Base-by-base conservation (phyloP, 768 basidiomycete species). In the Ramaria sp. region DNA sequence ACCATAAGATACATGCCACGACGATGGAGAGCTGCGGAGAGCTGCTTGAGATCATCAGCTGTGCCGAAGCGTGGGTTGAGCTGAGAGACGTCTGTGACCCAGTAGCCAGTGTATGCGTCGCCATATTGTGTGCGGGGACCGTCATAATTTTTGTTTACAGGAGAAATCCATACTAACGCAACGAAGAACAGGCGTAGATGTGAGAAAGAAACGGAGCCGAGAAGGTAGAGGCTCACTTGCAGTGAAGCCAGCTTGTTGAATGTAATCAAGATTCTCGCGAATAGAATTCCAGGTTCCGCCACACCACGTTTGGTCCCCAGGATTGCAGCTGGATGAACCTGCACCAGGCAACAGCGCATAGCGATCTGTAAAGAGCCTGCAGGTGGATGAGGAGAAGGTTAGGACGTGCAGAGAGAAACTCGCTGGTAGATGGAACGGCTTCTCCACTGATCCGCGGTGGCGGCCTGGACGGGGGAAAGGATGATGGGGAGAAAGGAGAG, bases 1-100 rank as follows among this genome's bases (percentile, higher is more conserved):
- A 91, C 81, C 87, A 90, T 91, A 58, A 92, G 70, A 65, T 83
- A 89, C 90, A 92, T 92, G 52, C 76, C 77, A 34, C 85, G 78
- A 10, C 70, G 66, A 66, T 92, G 89, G 6, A 90, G 62, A 50
- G 82, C 87, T 20, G 66, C 64, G 15, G 78, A 77, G 48, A 91
- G 78, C 9, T 73, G 72, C 60, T 81, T 83, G 49, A 91, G 73
- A 62, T 91, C 89, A 54, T 80, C 77, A 1, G 79, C 69, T 1
- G 83, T 79, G 24, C 89, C 89, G 60, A 89, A 91, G 50, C 73
- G 77, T 47, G 70, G 61, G 67, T 90, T 91, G 38, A 91, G 73
- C 58, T 75, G 61, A 56, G 79, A 70, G 27, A 83, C 73, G 64
- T 91, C 82, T 50, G 79, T 75, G 28, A 80, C 74, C 88, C 89